phyloP scores from a whole-genome alignment of 345 rosid genomes.

The Salix dunnii region DNA sequence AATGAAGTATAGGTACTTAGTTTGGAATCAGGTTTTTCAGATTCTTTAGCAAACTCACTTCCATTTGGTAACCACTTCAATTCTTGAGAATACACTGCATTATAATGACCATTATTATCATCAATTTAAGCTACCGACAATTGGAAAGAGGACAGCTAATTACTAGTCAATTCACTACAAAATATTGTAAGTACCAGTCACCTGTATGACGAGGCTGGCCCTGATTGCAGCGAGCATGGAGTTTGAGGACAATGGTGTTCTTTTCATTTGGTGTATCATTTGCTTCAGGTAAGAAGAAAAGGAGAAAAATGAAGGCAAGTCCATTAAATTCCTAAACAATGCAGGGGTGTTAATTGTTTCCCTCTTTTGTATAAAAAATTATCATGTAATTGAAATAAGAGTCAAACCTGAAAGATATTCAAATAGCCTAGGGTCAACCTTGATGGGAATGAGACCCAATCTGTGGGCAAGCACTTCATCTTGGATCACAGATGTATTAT shows the following conservation, averaged over 20 bases:
- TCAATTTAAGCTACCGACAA: not conserved
- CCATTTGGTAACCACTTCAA: conserved; percentile 84
- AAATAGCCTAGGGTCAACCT: conserved; percentile 78
- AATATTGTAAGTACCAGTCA: conserved; percentile 14
- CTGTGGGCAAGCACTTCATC: conserved; percentile 97
- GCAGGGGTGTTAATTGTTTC: not conserved
- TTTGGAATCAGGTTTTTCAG: conserved; percentile 40
- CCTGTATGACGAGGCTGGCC: conserved; percentile 54
- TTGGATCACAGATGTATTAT: conserved; percentile 78
- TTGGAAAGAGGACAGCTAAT: not conserved
- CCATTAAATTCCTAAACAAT: not conserved
- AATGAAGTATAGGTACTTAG: conserved; percentile 74
- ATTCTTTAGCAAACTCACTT: conserved; percentile 64
- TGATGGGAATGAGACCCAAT: conserved; percentile 85
- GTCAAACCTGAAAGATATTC: conserved; percentile 73
- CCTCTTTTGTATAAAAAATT: not conserved
- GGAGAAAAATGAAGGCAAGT: not conserved
- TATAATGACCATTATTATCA: conserved; percentile 4
- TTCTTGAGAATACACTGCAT: conserved; percentile 67
- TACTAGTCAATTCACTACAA: not conserved
- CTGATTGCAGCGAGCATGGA: conserved; percentile 57
- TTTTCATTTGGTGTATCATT: conserved; percentile 76
- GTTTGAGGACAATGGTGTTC: conserved; percentile 92
- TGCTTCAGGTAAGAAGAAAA: conserved; percentile 37
- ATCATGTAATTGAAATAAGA: not conserved